Conservation (phyloP, 176 grass and related monocot genomes). For the Melocanna baccifera region DNA sequence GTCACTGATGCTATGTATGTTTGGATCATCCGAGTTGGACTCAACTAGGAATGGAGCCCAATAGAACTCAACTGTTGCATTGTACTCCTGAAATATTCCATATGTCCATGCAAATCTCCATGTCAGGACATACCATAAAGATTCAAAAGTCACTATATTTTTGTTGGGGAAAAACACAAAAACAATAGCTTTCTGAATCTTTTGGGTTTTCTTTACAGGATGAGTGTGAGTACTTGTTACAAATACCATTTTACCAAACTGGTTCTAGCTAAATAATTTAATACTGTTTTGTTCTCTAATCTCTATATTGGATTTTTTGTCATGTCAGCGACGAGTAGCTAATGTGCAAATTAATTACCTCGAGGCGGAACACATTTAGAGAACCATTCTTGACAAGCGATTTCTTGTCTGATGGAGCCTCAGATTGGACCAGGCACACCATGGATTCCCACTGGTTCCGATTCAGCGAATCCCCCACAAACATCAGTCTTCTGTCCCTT, state of each 20-base stretch:
- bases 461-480: constrained; percentile 75
- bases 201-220: not conserved
- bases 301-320: not conserved
- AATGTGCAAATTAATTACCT: constrained; percentile 31
- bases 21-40: constrained; percentile 79
- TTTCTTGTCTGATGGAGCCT: constrained; percentile 52
- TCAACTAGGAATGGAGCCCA: constrained; percentile 82
- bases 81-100: constrained; percentile 59
- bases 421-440: constrained; percentile 69
- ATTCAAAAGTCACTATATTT: not conserved
- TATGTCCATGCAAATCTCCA: not conserved
- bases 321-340: not conserved
- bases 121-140: constrained; percentile 3
- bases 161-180: not conserved
- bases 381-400: constrained; percentile 69
- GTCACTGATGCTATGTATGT: constrained; percentile 59
- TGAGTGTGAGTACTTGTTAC: not conserved
- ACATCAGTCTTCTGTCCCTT: constrained; percentile 68
- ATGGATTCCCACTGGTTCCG: constrained; percentile 87
- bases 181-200: not conserved
- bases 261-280: not conserved
- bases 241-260: not conserved
- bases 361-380: constrained; percentile 58
- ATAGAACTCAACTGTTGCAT: constrained; percentile 80
- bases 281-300: not conserved